These are phyloP conservation scores for Candida odintsovae DNA, from an alignment of 805 yeast species.

Conservation along the genomic window DNA sequence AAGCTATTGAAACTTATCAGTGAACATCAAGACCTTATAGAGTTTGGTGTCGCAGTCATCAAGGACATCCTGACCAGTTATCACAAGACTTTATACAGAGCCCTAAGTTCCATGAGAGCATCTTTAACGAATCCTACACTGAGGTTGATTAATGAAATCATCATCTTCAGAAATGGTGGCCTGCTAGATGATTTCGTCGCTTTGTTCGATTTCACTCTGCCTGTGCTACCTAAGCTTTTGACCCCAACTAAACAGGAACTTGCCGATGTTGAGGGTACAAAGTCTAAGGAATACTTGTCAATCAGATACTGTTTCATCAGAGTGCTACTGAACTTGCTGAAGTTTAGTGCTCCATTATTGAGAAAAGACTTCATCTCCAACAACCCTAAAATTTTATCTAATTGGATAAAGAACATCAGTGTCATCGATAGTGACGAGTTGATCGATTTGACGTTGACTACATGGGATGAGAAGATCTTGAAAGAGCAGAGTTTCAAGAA, in stretches of 20 bases:
- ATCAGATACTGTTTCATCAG: conserved; percentile 55
- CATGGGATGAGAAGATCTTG: conserved; percentile 47
- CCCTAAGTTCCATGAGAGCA: conserved; percentile 52
- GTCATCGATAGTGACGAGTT: conserved; percentile 46
- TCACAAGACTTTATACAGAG: conserved; percentile 60
- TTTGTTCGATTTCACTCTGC: conserved; percentile 60
- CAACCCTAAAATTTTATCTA: conserved; percentile 52
- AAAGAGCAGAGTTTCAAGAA: conserved; percentile 57
- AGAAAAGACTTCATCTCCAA: conserved; percentile 61
- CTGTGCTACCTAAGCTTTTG: conserved; percentile 56
- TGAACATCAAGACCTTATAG: conserved; percentile 14
- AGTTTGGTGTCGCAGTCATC: conserved; percentile 35
- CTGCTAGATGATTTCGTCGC: conserved; percentile 54
- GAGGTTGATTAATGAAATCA: conserved; percentile 47
- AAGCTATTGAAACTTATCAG: conserved; percentile 26
- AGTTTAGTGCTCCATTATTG: conserved; percentile 42
- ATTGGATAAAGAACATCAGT: conserved; percentile 60
- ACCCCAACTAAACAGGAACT: conserved; percentile 46
- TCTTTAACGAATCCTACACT: conserved; percentile 56
- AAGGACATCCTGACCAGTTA: conserved; percentile 50
- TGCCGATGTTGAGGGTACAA: conserved; percentile 29
- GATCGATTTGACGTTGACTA: conserved; percentile 35
- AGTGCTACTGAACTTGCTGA: conserved; percentile 54
- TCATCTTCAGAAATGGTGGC: conserved; percentile 42
- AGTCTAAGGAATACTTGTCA: conserved; percentile 32